Evolutionary conservation across 345 rosid genomes (phyloP).

Genomic region (Fremontodendron californicum): DNA sequence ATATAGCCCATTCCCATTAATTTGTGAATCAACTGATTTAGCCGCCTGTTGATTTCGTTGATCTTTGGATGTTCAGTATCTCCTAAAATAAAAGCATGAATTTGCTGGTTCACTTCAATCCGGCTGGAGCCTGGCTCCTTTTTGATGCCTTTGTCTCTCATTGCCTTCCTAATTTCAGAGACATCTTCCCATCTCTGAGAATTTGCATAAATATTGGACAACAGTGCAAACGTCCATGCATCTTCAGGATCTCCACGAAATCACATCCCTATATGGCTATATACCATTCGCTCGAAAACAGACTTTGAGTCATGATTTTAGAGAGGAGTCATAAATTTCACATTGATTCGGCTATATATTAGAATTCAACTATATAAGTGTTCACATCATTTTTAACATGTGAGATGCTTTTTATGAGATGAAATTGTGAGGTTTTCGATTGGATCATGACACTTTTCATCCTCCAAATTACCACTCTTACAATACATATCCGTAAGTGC

Average conservation of each 20-base stretch:
- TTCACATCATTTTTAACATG: too few relatives aligned
- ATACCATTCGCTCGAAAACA: slow-evolving; percentile 34
- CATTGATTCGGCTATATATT: too few relatives aligned
- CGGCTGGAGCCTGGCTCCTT: slow-evolving; percentile 66
- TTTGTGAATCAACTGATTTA: slow-evolving; percentile 31
- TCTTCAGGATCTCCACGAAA: slow-evolving; percentile 62
- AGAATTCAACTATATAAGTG: too few relatives aligned
- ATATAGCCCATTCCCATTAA: slow-evolving; percentile 42
- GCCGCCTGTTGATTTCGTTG: slow-evolving; percentile 30
- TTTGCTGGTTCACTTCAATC: slow-evolving; percentile 53
- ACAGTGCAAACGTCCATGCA: slow-evolving; percentile 45
- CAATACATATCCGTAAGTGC: slow-evolving; percentile 61
- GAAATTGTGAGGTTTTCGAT: too few relatives aligned
- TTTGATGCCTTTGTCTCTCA: slow-evolving; percentile 36
- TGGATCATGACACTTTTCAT: too few relatives aligned
- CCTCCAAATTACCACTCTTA: slow-evolving; percentile 53
- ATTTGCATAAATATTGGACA: slow-evolving; percentile 58
- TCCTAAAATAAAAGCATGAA: slow-evolving; percentile 52
- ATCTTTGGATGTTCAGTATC: slow-evolving; percentile 48
- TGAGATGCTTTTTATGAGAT: too few relatives aligned
- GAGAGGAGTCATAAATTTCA: too few relatives aligned
- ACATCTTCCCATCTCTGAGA: slow-evolving; percentile 51
- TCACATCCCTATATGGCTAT: slow-evolving; percentile 48
- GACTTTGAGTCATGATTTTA: too few relatives aligned
- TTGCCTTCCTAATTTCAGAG: slow-evolving; percentile 33